A percentile compares a stretch with the other conserved stretches of the same genome.
Conservation (phyloP, 305 asterid species). For the Ilex paraguariensis region DNA sequence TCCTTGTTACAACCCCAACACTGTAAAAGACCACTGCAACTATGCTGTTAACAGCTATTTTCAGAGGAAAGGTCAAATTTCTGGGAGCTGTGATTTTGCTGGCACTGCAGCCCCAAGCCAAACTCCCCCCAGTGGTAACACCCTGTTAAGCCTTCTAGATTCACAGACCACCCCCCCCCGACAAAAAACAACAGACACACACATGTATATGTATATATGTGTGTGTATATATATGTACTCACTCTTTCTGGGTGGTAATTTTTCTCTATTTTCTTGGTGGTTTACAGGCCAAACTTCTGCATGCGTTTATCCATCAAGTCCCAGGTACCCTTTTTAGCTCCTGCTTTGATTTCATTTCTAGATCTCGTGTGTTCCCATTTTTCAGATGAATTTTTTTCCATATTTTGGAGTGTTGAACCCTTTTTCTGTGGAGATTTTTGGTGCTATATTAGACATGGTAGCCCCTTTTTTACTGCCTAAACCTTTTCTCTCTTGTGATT, state of each 20-base stretch:
- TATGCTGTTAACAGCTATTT: constrained; percentile 76
- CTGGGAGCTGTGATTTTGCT: constrained; percentile 48
- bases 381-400: neutral
- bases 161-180: no score
- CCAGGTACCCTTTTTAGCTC: neutral
- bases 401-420: no score
- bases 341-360: neutral
- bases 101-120: constrained; percentile 40
- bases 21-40: constrained; percentile 64
- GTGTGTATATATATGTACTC: no score
- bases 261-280: neutral
- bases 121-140: constrained; percentile 39
- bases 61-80: constrained; percentile 36
- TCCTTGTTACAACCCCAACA: constrained; percentile 59
- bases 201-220: no score
- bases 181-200: no score
- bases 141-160: neutral
- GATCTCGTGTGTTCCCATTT: neutral
- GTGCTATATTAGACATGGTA: no score
- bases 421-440: no score
- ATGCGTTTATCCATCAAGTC: neutral
- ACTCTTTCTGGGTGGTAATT: neutral
- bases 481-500: no score
- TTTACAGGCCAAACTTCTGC: neutral
- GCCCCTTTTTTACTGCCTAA: no score